Evolutionary conservation across 2,329 filamentous ascomycete species (phyloP).

Genomic region (Xylaria sp.): DNA sequence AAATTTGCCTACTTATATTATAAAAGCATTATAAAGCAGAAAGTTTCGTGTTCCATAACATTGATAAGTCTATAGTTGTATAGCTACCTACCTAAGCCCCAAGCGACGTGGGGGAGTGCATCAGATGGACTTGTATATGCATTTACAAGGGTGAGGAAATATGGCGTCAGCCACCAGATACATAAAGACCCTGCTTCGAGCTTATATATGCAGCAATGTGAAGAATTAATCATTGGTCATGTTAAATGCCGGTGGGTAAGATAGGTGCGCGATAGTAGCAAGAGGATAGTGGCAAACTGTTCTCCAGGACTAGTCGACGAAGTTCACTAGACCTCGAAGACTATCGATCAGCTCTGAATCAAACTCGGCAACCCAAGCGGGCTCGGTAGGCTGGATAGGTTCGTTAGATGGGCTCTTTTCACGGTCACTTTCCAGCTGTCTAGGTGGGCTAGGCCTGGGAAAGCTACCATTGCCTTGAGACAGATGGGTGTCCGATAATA

Average conservation of each 20-base stretch:
- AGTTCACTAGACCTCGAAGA: slow-evolving; percentile 47
- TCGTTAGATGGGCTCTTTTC: not conserved
- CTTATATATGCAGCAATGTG: slow-evolving; percentile 6
- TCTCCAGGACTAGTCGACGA: slow-evolving; percentile 41
- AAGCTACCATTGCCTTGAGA: not conserved
- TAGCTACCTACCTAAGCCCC: not conserved
- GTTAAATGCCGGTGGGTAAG: not conserved
- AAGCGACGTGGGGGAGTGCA: not conserved
- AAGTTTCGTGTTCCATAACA: not conserved
- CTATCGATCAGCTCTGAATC: slow-evolving; percentile 46
- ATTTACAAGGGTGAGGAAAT: not conserved
- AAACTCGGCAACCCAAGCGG: slow-evolving; percentile 46
- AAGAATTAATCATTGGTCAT: not conserved
- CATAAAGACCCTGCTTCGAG: not conserved
- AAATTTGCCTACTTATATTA: too few relatives aligned
- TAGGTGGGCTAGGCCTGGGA: not conserved
- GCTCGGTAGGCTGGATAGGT: slow-evolving; percentile 37
- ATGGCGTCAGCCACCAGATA: not conserved
- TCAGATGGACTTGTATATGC: not conserved
- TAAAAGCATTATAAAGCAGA: not conserved
- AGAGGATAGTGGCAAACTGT: not conserved
- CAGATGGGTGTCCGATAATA: not conserved
- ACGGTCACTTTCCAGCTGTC: not conserved
- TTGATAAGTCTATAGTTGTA: not conserved
- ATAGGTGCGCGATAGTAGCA: not conserved